phyloP scores from a whole-genome alignment of 1,139 yeast genomes.

The Spathaspora sp. region DNA sequence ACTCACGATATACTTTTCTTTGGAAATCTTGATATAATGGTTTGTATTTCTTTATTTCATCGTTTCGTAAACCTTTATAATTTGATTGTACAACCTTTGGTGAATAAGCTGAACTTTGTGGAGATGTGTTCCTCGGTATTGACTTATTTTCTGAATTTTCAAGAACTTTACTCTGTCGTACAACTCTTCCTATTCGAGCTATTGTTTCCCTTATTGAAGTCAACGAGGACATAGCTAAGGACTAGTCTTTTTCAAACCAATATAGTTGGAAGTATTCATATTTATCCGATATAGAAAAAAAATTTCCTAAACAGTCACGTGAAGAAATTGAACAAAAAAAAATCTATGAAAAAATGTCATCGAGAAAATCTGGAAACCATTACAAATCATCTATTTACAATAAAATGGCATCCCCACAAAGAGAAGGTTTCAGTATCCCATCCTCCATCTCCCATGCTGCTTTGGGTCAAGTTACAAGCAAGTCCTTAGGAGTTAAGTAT shows the following conservation, averaged over 20 bases:
- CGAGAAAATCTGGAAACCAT: background rate
- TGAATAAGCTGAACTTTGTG: background rate
- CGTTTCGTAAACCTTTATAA: constrained; percentile 11
- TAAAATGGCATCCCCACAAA: constrained; percentile 58
- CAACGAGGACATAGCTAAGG: constrained; percentile 9
- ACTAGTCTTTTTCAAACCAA: background rate
- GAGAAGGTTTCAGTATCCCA: constrained; percentile 95
- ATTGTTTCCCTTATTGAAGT: constrained; percentile 17
- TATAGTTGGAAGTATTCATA: background rate
- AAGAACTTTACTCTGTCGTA: constrained; percentile 12
- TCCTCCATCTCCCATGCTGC: constrained; percentile 67
- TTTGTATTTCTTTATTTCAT: constrained; percentile 13
- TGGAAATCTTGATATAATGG: constrained; percentile 20
- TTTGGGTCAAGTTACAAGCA: constrained; percentile 59
- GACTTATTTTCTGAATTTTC: background rate
- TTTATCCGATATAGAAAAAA: background rate
- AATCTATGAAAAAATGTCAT: background rate
- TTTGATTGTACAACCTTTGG: constrained; percentile 4
- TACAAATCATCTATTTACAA: background rate
- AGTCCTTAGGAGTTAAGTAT: constrained; percentile 82
- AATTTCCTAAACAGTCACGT: background rate
- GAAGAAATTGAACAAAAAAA: background rate
- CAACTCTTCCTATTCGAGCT: constrained; percentile 17
- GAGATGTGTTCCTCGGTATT: background rate
- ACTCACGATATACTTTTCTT: constrained; percentile 31